These are phyloP conservation scores for Elaphomyces granulatus DNA, from an alignment of 495 filamentous ascomycete species.

Conservation along the genomic window DNA sequence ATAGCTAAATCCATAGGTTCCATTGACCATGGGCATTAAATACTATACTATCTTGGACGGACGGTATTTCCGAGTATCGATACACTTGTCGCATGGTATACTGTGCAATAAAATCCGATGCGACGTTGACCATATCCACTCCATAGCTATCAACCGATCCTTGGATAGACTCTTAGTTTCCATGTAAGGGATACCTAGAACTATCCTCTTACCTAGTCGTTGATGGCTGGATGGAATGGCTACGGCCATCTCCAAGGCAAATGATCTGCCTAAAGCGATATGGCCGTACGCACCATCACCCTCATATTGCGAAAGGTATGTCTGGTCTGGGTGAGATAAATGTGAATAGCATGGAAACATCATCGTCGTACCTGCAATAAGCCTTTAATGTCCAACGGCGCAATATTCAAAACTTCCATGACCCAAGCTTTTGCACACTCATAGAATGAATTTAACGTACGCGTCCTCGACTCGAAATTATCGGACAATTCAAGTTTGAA, in stretches of 20 bases:
- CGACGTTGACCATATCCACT: slow-evolving; percentile 63
- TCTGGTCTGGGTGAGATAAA: slow-evolving; percentile 29
- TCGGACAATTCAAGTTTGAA: slow-evolving; percentile 85
- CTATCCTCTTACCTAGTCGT: slow-evolving; percentile 49
- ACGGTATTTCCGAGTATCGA: slow-evolving; percentile 51
- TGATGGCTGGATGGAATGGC: slow-evolving; percentile 80
- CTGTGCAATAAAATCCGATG: slow-evolving; percentile 89
- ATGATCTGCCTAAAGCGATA: slow-evolving; percentile 85
- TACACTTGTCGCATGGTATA: slow-evolving; percentile 97
- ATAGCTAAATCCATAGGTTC: slow-evolving; percentile 3
- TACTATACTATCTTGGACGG: neutral
- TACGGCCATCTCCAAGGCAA: slow-evolving; percentile 85
- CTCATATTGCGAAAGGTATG: slow-evolving; percentile 86
- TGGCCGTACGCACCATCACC: slow-evolving; percentile 79
- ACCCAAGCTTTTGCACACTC: slow-evolving; percentile 71
- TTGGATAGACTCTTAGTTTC: slow-evolving; percentile 6
- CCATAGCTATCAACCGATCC: slow-evolving; percentile 58
- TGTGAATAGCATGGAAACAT: neutral
- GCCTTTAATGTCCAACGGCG: slow-evolving; percentile 89
- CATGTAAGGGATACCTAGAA: neutral
- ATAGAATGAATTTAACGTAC: slow-evolving; percentile 65
- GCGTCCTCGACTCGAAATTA: slow-evolving; percentile 62
- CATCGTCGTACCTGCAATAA: slow-evolving; percentile 47
- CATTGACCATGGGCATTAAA: neutral
- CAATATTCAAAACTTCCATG: slow-evolving; percentile 58